Evolutionary conservation across 306 rosid genomes (phyloP), one percentile per base, ranked within the genome.

Genomic region (Corylus heterophylla): DNA sequence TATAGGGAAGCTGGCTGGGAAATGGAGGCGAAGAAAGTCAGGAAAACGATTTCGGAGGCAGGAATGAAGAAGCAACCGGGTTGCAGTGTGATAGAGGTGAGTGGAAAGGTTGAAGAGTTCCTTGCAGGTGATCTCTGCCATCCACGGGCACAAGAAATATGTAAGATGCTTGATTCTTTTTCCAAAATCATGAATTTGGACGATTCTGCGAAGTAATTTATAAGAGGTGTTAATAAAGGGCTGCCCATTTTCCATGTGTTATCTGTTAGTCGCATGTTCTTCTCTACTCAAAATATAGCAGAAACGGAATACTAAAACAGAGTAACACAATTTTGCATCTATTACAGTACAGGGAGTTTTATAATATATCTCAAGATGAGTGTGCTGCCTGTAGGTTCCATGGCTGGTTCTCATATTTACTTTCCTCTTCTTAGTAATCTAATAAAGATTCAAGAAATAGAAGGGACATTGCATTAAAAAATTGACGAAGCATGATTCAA

Each of bases 1-100:
- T 89, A 88, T 71, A 83, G 77, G 81, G 97, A 87, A 83, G 95
- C 95, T 66, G 97, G 98, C 74, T 81, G 87, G 87, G 91, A 94
- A 69, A 83, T 50, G 54, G 92, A 91, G 77, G 98, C 98, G 16
- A 89, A 85, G 79, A 83, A 79, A 82, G 91, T 87, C 59, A 81
- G 97, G 77, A 82, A 74, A 77, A 70, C 48, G 80, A 82, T 94
- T 25, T 70, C 81, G 2, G 88, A 88, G 54, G 82, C 72, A 2
- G 91, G 95, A 86, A 81, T 88, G 89, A 80, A 71, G 64, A 94
- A 92, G 88, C 84, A 79, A 75, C 97, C 97, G 0, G 98, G 97
- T 45, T 94, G 95, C 81, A 94, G 97, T 69, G 88, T 91, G 73
- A 86, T 89, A 77, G 95, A 92, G 87, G 88, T 92, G 25, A 87